Conservation (phyloP, 1,139 yeast genomes). For the Yamadazyma oceani region DNA sequence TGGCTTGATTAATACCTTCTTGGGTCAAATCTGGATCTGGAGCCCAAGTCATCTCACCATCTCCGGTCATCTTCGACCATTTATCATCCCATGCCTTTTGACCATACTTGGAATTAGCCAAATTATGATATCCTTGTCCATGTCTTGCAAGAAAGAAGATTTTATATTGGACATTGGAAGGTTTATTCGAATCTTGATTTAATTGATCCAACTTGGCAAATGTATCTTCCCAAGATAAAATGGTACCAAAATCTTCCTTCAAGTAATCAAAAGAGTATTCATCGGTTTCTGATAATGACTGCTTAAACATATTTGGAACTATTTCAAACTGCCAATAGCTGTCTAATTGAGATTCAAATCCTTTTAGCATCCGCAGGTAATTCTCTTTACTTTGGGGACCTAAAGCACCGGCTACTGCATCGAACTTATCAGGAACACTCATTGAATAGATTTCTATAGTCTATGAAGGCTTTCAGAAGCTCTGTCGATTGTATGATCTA, state of each 20-base stretch:
- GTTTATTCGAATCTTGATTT: conserved; percentile 24
- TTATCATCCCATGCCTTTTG: conserved; percentile 43
- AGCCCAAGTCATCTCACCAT: conserved; percentile 46
- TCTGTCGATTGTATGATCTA: too few relatives aligned
- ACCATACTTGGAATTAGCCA: conserved; percentile 44
- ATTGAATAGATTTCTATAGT: conserved; percentile 5
- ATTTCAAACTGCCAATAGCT: conserved; percentile 37
- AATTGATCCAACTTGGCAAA: conserved; percentile 25
- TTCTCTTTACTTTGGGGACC: conserved; percentile 14
- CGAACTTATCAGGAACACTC: conserved; percentile 21
- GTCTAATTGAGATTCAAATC: conserved; percentile 11
- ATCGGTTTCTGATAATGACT: conserved; percentile 37
- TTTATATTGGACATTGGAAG: conserved; percentile 34
- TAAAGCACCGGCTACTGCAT: conserved; percentile 16
- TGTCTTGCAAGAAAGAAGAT: conserved; percentile 45
- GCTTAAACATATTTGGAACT: conserved; percentile 40
- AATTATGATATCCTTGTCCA: conserved; percentile 48
- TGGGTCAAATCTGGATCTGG: conserved; percentile 48
- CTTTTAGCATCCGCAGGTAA: conserved; percentile 15
- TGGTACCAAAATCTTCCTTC: conserved; percentile 39
- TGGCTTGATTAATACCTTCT: conserved; percentile 42
- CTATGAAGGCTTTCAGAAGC: too few relatives aligned
- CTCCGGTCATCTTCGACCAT: conserved; percentile 45
- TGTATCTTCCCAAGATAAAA: conserved; percentile 34
- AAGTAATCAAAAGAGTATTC: conserved; percentile 39